Evolutionary conservation across 306 rosid genomes (phyloP), one percentile per base, ranked within the genome.

Genomic region (Arachis stenosperma): DNA sequence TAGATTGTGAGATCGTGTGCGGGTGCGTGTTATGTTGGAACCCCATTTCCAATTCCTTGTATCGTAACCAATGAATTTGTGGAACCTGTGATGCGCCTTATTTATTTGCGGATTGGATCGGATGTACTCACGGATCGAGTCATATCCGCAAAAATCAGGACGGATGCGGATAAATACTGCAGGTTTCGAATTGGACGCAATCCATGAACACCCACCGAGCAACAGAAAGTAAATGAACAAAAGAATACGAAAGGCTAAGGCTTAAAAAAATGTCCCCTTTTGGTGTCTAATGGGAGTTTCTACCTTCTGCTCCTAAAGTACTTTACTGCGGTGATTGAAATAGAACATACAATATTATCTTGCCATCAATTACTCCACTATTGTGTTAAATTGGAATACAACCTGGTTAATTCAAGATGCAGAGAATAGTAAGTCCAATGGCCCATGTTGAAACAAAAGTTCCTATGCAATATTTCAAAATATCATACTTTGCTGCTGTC

Each of bases 401-500:
- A 22, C 51, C 41, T 40, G 47, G 72, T 83, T 76, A 90, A 96
- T 86, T 87, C 74, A 90, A 79, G 74, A 90, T 86, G 40, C 99
- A 94, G 67, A 94, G 71, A 53, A 91, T 87, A 43, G 99, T 96
- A 9, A 94, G 96, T 55, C 99, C 99, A 63, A 94, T 96, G 0
- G 97, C 96, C 75, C 97, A 94, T 7, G 91, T 87, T 53, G 99
- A 94, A 46, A 90, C 97, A 67, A 94, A 95, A 41, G 97, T 89
- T 82, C 99, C 99, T 61, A 94, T n/a, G 91, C 96, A 94, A 81
- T 91, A 94, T 82, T 89, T 94, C 72, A 94, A 89, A 44, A 94
- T 97, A 15, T 91, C 99, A 64, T 91, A 94, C 82, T 94, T 94
- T 5, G 96, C 97, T 3, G 99, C 99, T 87, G 91, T 94, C 97